Percentiles rank a stretch among this genome's conserved stretches.
Evolutionary conservation across 805 yeast species (phyloP).

Genomic region (Schwanniomyces yamadae): DNA sequence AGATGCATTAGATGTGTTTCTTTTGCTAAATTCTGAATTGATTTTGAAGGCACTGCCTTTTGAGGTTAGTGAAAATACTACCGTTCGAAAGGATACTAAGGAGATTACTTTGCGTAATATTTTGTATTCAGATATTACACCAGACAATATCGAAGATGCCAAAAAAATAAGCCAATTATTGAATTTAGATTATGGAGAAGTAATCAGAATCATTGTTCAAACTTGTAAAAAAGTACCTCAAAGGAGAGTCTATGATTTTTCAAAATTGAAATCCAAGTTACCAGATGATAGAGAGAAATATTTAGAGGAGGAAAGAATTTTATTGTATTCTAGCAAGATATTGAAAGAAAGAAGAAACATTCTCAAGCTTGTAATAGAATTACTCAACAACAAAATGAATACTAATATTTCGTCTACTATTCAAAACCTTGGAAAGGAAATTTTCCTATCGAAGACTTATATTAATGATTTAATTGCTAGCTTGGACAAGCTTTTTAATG

Average conservation of each 20-base stretch:
- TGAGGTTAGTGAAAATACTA: constrained; percentile 1
- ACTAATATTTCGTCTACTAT: constrained; percentile 28
- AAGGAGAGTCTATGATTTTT: constrained; percentile 19
- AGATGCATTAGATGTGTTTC: constrained; percentile 41
- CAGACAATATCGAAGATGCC: constrained; percentile 38
- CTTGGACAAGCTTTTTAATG: constrained; percentile 11
- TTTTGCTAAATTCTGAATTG: constrained; percentile 29
- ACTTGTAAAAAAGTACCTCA: constrained; percentile 39
- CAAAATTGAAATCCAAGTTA: constrained; percentile 26
- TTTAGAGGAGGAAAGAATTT: constrained; percentile 27
- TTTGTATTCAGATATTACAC: constrained; percentile 33
- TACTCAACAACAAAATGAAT: constrained; percentile 43
- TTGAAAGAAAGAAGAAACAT: constrained; percentile 53
- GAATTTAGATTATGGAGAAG: constrained; percentile 43
- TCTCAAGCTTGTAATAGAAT: constrained; percentile 42
- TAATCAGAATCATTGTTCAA: constrained; percentile 47
- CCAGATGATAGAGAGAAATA: constrained; percentile 36
- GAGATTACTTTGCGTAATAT: constrained; percentile 43
- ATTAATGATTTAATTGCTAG: constrained; percentile 17
- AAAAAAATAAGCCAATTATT: constrained; percentile 37
- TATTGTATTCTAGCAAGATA: constrained; percentile 37
- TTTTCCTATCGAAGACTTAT: constrained; percentile 34
- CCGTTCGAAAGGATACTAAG: constrained; percentile 9
- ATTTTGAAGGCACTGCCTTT: constrained; percentile 35
- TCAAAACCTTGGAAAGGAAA: constrained; percentile 38